A percentile compares a stretch with the other conserved stretches of the same genome.
These are phyloP conservation scores for Pichia sp. DNA, from an alignment of 1,139 yeast species.

Conservation along the genomic window DNA sequence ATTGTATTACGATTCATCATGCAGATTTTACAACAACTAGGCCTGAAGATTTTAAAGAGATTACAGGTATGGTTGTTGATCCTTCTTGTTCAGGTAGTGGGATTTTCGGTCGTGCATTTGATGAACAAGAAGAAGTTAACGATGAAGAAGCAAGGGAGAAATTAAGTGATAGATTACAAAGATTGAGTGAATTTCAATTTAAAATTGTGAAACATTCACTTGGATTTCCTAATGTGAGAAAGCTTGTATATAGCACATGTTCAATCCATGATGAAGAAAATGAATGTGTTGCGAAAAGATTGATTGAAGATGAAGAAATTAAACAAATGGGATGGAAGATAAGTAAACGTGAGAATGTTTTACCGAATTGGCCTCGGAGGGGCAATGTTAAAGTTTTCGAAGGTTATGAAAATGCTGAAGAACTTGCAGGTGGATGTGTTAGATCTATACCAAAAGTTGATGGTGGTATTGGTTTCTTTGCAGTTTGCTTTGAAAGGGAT, in stretches of 20 bases:
- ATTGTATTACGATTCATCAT: constrained; percentile 61
- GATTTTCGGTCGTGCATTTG: constrained; percentile 80
- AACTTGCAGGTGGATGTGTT: constrained; percentile 77
- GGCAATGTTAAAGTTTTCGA: constrained; percentile 67
- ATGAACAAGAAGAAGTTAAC: constrained; percentile 33
- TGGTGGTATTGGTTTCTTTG: constrained; percentile 94
- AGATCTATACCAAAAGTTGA: constrained; percentile 79
- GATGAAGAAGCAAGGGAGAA: constrained; percentile 24
- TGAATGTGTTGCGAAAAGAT: constrained; percentile 78
- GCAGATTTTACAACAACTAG: constrained; percentile 73
- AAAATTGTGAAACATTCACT: constrained; percentile 85
- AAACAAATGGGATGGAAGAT: constrained; percentile 67
- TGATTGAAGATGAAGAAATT: constrained; percentile 58
- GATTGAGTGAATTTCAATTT: constrained; percentile 78
- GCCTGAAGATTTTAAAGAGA: constrained; percentile 55
- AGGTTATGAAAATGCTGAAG: constrained; percentile 38
- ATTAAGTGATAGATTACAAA: constrained; percentile 51
- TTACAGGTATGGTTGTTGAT: constrained; percentile 82
- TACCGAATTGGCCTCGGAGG: constrained; percentile 81
- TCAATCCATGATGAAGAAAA: constrained; percentile 91
- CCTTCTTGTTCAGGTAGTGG: constrained; percentile 99
- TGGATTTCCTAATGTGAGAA: constrained; percentile 64
- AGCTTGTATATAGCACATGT: constrained; percentile 92
- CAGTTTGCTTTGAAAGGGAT: constrained; percentile 61
- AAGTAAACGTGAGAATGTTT: constrained; percentile 52